Percentiles rank a stretch among this genome's conserved stretches.
Conservation (phyloP, 2,329 filamentous ascomycete genomes). For the Tolypocladium pustulatum region DNA sequence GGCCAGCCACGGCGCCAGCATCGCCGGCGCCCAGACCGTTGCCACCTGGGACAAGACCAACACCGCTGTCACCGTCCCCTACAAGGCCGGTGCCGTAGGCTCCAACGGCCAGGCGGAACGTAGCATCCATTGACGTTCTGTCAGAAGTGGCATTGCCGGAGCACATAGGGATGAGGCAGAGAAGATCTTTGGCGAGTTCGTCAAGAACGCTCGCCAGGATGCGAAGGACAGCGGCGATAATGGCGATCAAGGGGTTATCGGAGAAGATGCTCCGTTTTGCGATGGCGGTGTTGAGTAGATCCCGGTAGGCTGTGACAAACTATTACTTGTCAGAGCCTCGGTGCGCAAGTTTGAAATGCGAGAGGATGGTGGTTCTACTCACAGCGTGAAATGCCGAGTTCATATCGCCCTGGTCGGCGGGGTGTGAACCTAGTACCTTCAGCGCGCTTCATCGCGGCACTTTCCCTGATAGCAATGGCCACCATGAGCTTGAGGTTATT, state of each 20-base stretch:
- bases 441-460: not conserved
- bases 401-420: not conserved
- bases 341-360: not conserved
- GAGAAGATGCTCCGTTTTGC: slow-evolving; percentile 5
- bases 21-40: not conserved
- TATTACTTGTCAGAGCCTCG: not conserved
- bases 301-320: slow-evolving; percentile 8
- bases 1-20: too few relatives aligned
- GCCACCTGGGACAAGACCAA: not conserved
- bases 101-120: not conserved
- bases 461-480: not conserved
- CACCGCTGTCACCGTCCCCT: not conserved
- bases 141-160: slow-evolving; percentile 2
- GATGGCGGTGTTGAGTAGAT: slow-evolving; percentile 10
- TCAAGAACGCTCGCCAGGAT: slow-evolving; percentile 9
- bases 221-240: slow-evolving; percentile 7
- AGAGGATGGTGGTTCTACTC: not conserved
- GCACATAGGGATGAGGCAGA: slow-evolving; percentile 8
- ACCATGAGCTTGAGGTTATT: not conserved
- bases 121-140: not conserved
- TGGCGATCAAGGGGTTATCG: slow-evolving; percentile 4
- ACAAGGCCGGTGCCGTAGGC: not conserved
- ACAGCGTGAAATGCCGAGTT: not conserved
- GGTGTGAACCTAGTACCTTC: not conserved
- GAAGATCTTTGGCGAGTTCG: slow-evolving; percentile 7